These are phyloP conservation scores for Clausena lansium DNA, from an alignment of 345 rosid species.

Conservation along the genomic window DNA sequence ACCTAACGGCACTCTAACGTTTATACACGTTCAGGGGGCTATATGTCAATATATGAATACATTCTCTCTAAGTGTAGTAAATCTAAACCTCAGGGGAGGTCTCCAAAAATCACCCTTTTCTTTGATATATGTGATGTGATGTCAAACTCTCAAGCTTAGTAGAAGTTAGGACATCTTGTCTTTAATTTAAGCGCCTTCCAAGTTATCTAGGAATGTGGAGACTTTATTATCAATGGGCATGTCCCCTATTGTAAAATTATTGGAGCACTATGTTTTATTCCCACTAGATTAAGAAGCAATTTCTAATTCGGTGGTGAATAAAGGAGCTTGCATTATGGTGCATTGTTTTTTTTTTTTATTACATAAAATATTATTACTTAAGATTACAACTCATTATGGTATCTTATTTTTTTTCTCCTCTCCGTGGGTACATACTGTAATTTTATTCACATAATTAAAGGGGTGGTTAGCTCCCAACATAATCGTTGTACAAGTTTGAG, in stretches of 20 bases:
- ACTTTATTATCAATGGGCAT: not conserved
- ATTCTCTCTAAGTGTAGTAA: too few species aligned
- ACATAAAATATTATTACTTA: too few species aligned
- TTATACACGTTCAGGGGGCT: too few species aligned
- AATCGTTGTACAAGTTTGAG: not conserved
- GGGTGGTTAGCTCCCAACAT: not conserved
- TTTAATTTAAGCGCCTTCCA: not conserved
- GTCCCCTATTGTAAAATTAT: not conserved
- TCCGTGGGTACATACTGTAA: not conserved
- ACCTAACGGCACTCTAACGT: too few species aligned
- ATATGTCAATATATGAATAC: too few species aligned
- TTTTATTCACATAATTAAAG: not conserved
- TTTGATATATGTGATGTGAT: not conserved
- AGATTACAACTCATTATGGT: too few species aligned
- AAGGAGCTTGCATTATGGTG: not conserved
- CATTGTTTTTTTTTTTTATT: too few species aligned
- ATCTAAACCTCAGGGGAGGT: too few species aligned
- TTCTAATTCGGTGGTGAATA: not conserved
- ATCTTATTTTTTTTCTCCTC: not conserved
- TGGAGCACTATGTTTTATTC: not conserved
- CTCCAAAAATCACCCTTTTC: too few species aligned
- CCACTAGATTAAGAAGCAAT: not conserved
- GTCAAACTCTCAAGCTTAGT: not conserved
- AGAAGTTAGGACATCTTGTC: not conserved
- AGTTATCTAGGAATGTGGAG: not conserved